Evolutionary conservation across 2,329 filamentous ascomycete species (phyloP).

Genomic region (Plectosphaerella plurivora): DNA sequence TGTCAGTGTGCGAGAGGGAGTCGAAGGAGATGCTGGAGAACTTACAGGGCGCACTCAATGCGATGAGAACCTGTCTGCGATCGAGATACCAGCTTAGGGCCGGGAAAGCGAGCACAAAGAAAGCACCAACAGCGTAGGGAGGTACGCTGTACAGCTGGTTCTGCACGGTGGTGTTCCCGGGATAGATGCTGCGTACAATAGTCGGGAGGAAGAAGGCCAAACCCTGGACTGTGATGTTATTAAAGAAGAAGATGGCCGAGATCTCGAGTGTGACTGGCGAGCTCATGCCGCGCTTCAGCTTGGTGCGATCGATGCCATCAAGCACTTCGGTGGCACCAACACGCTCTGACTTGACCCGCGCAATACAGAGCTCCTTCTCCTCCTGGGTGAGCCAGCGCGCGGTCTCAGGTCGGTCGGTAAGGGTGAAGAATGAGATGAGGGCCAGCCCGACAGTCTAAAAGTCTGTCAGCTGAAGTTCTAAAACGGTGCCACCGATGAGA

Average conservation of each 20-base stretch:
- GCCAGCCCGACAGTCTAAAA: constrained; percentile 18
- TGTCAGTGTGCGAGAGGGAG: background rate
- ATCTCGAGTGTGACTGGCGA: constrained; percentile 56
- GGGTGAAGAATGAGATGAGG: constrained; percentile 57
- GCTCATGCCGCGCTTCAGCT: constrained; percentile 58
- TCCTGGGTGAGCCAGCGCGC: constrained; percentile 61
- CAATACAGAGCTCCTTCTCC: constrained; percentile 63
- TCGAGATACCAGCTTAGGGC: constrained; percentile 59
- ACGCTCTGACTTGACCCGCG: constrained; percentile 65
- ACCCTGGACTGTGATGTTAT: constrained; percentile 69
- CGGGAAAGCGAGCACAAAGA: constrained; percentile 61
- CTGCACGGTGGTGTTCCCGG: constrained; percentile 47
- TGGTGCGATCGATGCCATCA: constrained; percentile 55
- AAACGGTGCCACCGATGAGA: background rate
- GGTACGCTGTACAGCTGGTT: constrained; percentile 70
- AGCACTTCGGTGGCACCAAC: constrained; percentile 55
- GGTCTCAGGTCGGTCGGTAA: constrained; percentile 66
- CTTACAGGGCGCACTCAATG: constrained; percentile 44
- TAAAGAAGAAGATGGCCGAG: constrained; percentile 55
- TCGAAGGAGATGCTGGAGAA: background rate
- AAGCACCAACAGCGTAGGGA: constrained; percentile 63
- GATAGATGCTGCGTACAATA: constrained; percentile 65
- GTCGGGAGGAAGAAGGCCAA: constrained; percentile 67
- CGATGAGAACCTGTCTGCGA: constrained; percentile 55
- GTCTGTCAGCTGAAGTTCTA: too few relatives aligned